Evolutionary conservation across 2,329 filamentous ascomycete genomes (phyloP).

Genomic region (Huntiella bhutanensis): DNA sequence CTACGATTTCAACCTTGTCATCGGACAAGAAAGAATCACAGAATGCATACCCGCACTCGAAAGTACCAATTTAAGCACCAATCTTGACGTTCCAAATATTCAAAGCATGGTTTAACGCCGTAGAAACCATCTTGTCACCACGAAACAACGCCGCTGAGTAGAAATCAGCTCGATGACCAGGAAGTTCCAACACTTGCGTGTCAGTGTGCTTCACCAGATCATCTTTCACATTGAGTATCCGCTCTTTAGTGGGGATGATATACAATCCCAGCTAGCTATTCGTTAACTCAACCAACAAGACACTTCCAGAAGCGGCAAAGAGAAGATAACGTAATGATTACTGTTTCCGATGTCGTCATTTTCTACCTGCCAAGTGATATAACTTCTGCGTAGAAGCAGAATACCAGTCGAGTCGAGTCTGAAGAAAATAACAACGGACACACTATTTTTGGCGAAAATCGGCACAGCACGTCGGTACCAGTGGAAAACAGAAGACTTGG

Average conservation of each 20-base stretch:
- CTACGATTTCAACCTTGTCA: slow-evolving; percentile 88
- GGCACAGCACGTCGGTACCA: no score
- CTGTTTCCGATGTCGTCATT: no score
- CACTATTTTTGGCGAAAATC: no score
- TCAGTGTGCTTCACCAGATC: slow-evolving; percentile 68
- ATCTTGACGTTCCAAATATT: slow-evolving; percentile 97
- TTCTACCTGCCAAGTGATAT: no score
- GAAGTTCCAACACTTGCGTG: slow-evolving; percentile 65
- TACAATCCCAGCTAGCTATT: slow-evolving; percentile 93
- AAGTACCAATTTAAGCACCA: slow-evolving; percentile 71
- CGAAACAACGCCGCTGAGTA: slow-evolving; percentile 77
- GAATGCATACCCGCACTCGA: slow-evolving; percentile 89
- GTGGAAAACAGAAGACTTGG: no score
- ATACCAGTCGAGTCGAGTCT: no score
- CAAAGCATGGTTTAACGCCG: slow-evolving; percentile 73
- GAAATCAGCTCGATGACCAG: slow-evolving; percentile 83
- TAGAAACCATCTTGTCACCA: slow-evolving; percentile 91
- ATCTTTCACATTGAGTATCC: slow-evolving; percentile 44
- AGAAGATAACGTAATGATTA: no score
- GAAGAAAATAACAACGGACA: no score
- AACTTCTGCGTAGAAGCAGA: no score
- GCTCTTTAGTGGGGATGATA: slow-evolving; percentile 53
- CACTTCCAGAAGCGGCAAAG: no score
- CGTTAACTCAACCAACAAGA: slow-evolving; percentile 58
- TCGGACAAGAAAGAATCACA: slow-evolving; percentile 89